Conservation (phyloP, 2,329 filamentous ascomycete species). For the Seiridium cupressi region DNA sequence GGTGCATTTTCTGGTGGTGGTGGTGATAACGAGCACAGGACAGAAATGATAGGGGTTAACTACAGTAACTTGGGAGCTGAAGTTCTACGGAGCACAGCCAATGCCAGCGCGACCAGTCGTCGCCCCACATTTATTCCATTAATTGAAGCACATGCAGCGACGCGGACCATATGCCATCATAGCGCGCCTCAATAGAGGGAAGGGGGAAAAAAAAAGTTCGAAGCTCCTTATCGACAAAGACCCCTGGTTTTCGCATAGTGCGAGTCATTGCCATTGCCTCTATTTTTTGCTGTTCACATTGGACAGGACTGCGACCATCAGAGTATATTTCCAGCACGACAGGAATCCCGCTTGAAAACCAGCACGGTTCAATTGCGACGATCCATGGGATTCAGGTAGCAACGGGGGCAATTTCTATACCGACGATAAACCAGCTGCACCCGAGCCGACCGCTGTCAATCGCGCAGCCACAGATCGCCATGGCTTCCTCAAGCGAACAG, state of each 20-base stretch:
- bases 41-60: no score
- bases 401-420: background rate
- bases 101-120: no score
- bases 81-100: no score
- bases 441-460: background rate
- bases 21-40: no score
- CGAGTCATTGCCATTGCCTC: background rate
- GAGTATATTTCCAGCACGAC: no score
- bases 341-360: no score
- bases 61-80: no score
- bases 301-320: no score
- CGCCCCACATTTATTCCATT: background rate
- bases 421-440: background rate
- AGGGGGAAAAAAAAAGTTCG: background rate
- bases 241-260: background rate
- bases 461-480: background rate
- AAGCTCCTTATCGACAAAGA: background rate
- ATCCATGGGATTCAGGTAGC: background rate
- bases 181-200: background rate
- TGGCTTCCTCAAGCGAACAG: slow-evolving; percentile 6
- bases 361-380: background rate
- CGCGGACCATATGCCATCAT: background rate
- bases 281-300: no score
- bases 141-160: background rate
- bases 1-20: no score